Percentiles rank a stretch among this genome's conserved stretches.
These are phyloP conservation scores for Russula griseocarnosa DNA, from an alignment of 768 basidiomycete species.

Conservation along the genomic window DNA sequence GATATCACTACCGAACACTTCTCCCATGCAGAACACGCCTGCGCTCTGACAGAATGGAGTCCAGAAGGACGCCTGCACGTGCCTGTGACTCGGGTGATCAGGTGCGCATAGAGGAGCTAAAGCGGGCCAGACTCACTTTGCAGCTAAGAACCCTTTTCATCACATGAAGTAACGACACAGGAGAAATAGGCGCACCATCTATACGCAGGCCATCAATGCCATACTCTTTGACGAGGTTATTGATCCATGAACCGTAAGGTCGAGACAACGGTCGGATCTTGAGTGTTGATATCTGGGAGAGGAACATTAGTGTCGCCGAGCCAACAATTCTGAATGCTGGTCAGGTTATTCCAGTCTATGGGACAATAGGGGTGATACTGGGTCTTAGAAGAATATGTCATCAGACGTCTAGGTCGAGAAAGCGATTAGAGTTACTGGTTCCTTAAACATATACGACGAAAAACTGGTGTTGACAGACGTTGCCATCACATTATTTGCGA, in stretches of 20 bases:
- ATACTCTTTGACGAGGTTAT: constrained; percentile 62
- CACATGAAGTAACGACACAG: constrained; percentile 1
- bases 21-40: constrained; percentile 83
- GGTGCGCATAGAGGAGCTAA: constrained; percentile 12
- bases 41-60: constrained; percentile 67
- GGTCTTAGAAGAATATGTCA: constrained; percentile 39
- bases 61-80: constrained; percentile 75
- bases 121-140: constrained; percentile 33
- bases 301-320: constrained; percentile 72
- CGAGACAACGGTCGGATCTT: constrained; percentile 56
- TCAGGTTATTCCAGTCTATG: constrained; percentile 64
- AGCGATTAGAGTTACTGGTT: constrained; percentile 41
- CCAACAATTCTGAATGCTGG: constrained; percentile 76
- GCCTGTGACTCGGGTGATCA: constrained; percentile 36
- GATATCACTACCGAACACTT: constrained; percentile 59
- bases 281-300: constrained; percentile 76
- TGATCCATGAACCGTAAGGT: constrained; percentile 68
- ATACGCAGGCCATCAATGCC: constrained; percentile 83
- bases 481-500: constrained; percentile 84
- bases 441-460: constrained; percentile 65
- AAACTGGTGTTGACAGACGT: constrained; percentile 58
- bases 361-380: constrained; percentile 78
- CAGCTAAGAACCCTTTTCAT: constrained; percentile 29
- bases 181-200: constrained; percentile 46
- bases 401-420: constrained; percentile 14